A percentile compares a stretch with the other conserved stretches of the same genome.
Evolutionary conservation across 78 protist genomes (phyloP).

Genomic region (Speleostelium caveatum): DNA sequence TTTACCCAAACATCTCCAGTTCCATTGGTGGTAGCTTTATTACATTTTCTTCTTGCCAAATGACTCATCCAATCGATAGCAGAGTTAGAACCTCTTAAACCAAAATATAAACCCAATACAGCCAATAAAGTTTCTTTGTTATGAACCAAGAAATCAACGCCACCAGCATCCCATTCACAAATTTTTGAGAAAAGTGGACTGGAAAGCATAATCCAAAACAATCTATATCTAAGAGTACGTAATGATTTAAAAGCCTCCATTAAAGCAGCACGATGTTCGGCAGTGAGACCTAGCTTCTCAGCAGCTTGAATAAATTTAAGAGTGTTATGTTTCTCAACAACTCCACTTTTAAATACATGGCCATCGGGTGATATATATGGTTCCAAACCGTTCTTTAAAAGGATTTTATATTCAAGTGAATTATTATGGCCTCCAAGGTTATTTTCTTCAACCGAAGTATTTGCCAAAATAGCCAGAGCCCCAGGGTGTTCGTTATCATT

Average conservation of each 20-base stretch:
- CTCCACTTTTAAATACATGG: conserved; percentile 8
- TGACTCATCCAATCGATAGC: conserved; percentile 78
- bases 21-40: background rate
- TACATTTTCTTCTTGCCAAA: conserved; percentile 60
- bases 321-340: conserved; percentile 65
- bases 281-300: conserved; percentile 58
- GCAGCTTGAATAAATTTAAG: conserved; percentile 60
- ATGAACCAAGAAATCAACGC: conserved; percentile 46
- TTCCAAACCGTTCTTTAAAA: conserved; percentile 46
- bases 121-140: conserved; percentile 7
- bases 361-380: conserved; percentile 46
- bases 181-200: conserved; percentile 37
- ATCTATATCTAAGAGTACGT: conserved; percentile 60
- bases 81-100: conserved; percentile 54
- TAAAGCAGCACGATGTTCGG: conserved; percentile 45
- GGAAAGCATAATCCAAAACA: conserved; percentile 69
- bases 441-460: background rate
- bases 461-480: background rate
- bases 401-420: conserved; percentile 17
- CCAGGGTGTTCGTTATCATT: background rate
- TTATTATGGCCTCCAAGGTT: background rate
- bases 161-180: conserved; percentile 71
- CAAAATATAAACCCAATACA: conserved; percentile 65
- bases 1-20: conserved; percentile 66
- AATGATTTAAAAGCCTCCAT: conserved; percentile 65